Conservation (phyloP, 768 basidiomycete species). For the Leccinum longicurvipes region DNA sequence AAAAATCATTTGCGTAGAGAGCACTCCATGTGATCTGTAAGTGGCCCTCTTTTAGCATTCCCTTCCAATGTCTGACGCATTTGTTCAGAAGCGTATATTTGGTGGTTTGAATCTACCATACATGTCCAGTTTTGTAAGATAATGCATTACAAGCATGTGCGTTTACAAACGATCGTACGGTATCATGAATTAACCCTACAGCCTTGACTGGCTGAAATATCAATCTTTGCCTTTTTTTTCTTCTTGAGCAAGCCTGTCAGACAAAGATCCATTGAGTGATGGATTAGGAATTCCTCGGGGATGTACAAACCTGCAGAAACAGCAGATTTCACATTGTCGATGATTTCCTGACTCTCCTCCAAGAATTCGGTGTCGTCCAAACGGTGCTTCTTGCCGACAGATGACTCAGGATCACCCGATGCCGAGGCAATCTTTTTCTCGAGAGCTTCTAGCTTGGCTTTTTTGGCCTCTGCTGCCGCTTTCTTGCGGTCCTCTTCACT, state of each 20-base stretch:
- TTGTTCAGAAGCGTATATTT: background rate
- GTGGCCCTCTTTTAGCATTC: background rate
- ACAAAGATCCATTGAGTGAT: slow-evolving; percentile 20
- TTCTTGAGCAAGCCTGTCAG: slow-evolving; percentile 74
- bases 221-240: slow-evolving; percentile 64
- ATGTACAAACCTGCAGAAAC: slow-evolving; percentile 69
- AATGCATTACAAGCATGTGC: too few relatives aligned
- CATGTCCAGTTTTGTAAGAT: background rate
- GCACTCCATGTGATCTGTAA: slow-evolving; percentile 6
- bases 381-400: slow-evolving; percentile 78
- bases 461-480: slow-evolving; percentile 72
- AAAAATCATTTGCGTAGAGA: slow-evolving; percentile 11
- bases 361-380: slow-evolving; percentile 92
- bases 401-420: slow-evolving; percentile 40
- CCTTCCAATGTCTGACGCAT: background rate
- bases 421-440: slow-evolving; percentile 65
- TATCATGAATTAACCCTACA: too few relatives aligned
- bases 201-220: slow-evolving; percentile 15
- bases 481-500: slow-evolving; percentile 77
- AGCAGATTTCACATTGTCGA: slow-evolving; percentile 87
- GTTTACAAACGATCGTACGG: too few relatives aligned
- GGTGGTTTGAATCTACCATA: background rate
- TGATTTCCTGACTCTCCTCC: slow-evolving; percentile 87
- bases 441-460: slow-evolving; percentile 78
- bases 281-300: background rate